phyloP scores from a whole-genome alignment of 345 rosid species.

The Brassica nigra region DNA sequence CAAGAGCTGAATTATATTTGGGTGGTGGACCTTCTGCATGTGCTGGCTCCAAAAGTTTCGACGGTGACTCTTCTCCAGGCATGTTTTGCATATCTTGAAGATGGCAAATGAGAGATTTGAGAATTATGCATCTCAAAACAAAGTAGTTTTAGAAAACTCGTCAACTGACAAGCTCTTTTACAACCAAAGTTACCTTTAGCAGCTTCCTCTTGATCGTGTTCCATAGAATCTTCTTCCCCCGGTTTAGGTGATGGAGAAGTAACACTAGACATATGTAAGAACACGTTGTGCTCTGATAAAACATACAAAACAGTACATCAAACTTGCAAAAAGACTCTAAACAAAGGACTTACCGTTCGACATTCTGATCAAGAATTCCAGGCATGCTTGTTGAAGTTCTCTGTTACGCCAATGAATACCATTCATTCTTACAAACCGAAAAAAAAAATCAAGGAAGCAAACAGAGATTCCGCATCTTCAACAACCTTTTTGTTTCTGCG shows the following conservation, averaged over 20 bases:
- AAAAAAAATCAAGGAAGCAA: not conserved
- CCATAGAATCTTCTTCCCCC: not conserved
- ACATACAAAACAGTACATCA: not conserved
- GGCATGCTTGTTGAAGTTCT: not conserved
- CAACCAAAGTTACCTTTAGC: not conserved
- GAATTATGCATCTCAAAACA: not conserved
- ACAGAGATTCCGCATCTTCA: not conserved
- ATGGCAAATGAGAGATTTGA: not conserved
- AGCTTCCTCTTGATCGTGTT: not conserved
- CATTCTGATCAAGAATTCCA: not conserved
- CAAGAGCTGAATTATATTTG: conserved; percentile 19
- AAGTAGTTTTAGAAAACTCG: not conserved
- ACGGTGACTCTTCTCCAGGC: conserved; percentile 13
- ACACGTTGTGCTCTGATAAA: not conserved
- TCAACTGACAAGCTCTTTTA: not conserved
- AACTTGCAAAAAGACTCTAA: not conserved
- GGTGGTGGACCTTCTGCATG: not conserved
- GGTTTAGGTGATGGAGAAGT: not conserved
- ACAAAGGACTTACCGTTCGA: not conserved
- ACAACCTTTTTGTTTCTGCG: not conserved
- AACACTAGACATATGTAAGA: conserved; percentile 1
- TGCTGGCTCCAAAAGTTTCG: conserved; percentile 1
- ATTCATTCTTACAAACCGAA: not conserved
- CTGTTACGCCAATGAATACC: conserved; percentile 2
- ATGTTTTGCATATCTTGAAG: conserved; percentile 18